These are phyloP conservation scores for Pittosporum tobira DNA, from an alignment of 129 eudicot species.

Conservation along the genomic window DNA sequence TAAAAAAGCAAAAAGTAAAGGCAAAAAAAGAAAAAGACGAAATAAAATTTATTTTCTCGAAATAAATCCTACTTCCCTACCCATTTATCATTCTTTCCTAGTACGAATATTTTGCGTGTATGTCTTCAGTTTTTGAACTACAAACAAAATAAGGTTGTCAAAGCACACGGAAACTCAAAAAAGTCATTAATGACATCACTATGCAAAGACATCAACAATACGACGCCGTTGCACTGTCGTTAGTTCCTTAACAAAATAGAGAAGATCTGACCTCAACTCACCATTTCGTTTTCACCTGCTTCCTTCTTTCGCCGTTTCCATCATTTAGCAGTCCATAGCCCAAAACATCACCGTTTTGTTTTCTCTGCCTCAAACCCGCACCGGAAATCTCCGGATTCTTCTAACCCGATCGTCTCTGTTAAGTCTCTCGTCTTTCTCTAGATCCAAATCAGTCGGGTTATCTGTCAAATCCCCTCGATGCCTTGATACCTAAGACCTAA, in stretches of 20 bases:
- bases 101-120: too few species aligned
- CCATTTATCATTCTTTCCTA: too few species aligned
- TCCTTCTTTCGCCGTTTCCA: slow-evolving; percentile 13
- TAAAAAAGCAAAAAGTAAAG: too few species aligned
- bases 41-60: too few species aligned
- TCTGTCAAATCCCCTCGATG: not conserved
- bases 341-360: too few species aligned
- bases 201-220: slow-evolving; percentile 1
- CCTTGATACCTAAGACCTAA: slow-evolving; percentile 30
- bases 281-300: slow-evolving; percentile 16
- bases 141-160: too few species aligned
- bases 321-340: too few species aligned
- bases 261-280: not conserved
- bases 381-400: slow-evolving; percentile 25
- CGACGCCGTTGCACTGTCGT: slow-evolving; percentile 10
- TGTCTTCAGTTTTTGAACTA: too few species aligned
- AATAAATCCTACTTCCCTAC: too few species aligned
- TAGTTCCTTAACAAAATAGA: slow-evolving; percentile 9
- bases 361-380: slow-evolving; percentile 12
- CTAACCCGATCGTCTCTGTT: slow-evolving; percentile 5
- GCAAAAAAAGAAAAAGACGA: too few species aligned
- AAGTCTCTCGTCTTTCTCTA: not conserved
- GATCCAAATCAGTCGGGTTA: slow-evolving; percentile 20
- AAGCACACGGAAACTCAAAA: too few species aligned
- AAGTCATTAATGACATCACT: too few species aligned